Evolutionary conservation across 2,329 filamentous ascomycete genomes (phyloP), one percentile per base, ranked within the genome.

Genomic region (Akanthomyces lecanii): DNA sequence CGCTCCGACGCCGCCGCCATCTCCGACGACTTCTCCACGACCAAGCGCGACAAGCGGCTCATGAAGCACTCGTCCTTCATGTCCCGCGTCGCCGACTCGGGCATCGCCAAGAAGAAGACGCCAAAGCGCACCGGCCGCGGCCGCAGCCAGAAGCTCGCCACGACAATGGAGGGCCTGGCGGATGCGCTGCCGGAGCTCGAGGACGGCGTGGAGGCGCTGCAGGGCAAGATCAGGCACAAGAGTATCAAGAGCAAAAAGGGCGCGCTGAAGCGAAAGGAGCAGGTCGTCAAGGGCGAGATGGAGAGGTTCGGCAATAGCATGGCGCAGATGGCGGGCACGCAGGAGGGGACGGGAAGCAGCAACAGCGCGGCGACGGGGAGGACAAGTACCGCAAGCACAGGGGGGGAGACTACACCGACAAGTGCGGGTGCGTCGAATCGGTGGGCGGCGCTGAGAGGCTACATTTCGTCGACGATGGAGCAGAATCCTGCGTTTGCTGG

Each of bases 391-490:
- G 51, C 25, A 11, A 5, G 40, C 25, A 10, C 21, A 21, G 21
- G 21, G 21, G 21, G 61, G n/a, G 52, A 33, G 8, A 40, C 59
- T 54, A 45, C 52, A 18, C 64, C 67, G 21, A 36, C 66, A 16
- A 65, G 65, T 58, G 64, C 66, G 11, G 48, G 66, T 11, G 61
- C 63, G 18, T 63, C 83, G 11, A 85, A 81, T 69, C 80, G 90
- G 62, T 97, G 92, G 89, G 89, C 89, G 36, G 91, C 92, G 18
- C 74, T 98, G 74, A 85, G 93, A 69, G 87, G 82, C 11, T 96
- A 94, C 72, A 96, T 97, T 58, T 89, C 90, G 1, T 83, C 88
- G 48, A 97, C 91, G 1, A 91, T 97, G 87, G 91, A 97, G 77
- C 89, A 91, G 75, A 94, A 94, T 69, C 86, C 89, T 16, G 90